Evolutionary conservation across 1,284 basidiomycete genomes (phyloP).

Genomic region (Mrakiaceae sp.): DNA sequence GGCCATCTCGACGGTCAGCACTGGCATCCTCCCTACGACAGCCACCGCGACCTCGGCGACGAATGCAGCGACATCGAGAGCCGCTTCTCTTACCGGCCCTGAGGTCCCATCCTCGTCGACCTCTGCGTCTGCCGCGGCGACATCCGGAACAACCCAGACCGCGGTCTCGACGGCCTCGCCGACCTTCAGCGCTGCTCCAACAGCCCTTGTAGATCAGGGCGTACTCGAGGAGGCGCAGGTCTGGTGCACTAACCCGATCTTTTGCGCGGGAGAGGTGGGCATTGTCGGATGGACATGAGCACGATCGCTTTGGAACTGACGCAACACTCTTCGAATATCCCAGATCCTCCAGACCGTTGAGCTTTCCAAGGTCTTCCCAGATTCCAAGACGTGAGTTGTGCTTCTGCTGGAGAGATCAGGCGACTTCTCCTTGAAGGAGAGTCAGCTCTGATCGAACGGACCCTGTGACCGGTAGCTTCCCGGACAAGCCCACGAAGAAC

Average conservation of each 20-base stretch:
- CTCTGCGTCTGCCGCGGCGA: background rate
- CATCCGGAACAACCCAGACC: background rate
- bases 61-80: too few relatives aligned
- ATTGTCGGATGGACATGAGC: background rate
- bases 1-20: too few relatives aligned
- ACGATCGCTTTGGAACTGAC: too few relatives aligned
- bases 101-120: too few relatives aligned
- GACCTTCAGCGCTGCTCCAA: slow-evolving; percentile 5
- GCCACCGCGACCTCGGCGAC: too few relatives aligned
- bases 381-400: slow-evolving; percentile 56
- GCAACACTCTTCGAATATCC: background rate
- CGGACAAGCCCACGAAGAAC: slow-evolving; percentile 75
- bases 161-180: slow-evolving; percentile 11
- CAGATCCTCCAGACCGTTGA: slow-evolving; percentile 77
- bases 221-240: background rate
- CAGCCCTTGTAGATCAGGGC: background rate
- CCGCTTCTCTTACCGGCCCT: too few relatives aligned
- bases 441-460: slow-evolving; percentile 20
- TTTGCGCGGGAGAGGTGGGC: slow-evolving; percentile 65
- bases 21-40: too few relatives aligned
- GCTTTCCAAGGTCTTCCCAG: slow-evolving; percentile 58
- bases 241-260: slow-evolving; percentile 48
- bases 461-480: slow-evolving; percentile 39
- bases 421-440: background rate
- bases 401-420: background rate